Conservation (phyloP, 1,284 basidiomycete genomes). For the Boletus sp. region DNA sequence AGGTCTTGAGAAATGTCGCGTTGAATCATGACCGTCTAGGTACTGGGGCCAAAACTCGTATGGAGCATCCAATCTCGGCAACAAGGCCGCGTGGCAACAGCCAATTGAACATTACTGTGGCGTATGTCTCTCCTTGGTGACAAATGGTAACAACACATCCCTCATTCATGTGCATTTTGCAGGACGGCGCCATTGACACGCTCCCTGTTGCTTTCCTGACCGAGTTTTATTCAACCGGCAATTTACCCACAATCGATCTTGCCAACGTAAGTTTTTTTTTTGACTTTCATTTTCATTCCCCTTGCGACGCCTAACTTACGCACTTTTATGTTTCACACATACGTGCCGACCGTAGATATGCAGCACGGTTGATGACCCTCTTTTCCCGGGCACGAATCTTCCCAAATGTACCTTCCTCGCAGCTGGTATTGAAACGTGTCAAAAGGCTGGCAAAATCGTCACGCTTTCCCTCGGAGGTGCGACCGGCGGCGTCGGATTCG, state of each 20-base stretch:
- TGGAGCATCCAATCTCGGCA: constrained; percentile 22
- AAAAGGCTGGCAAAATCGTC: constrained; percentile 65
- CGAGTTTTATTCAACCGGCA: constrained; percentile 57
- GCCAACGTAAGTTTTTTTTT: constrained; percentile 52
- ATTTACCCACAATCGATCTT: constrained; percentile 61
- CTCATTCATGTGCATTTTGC: neutral
- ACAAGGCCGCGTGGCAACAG: constrained; percentile 32
- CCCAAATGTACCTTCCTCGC: constrained; percentile 60
- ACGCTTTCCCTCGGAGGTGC: constrained; percentile 69
- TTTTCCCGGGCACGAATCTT: constrained; percentile 59
- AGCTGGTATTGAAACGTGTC: constrained; percentile 60
- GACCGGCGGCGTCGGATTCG: constrained; percentile 54
- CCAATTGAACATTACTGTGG: constrained; percentile 35
- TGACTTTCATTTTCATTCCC: neutral
- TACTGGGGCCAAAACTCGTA: constrained; percentile 40
- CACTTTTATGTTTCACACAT: neutral
- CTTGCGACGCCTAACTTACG: neutral
- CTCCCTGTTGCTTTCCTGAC: constrained; percentile 65
- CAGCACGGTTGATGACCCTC: constrained; percentile 42
- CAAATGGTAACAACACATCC: neutral
- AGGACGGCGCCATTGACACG: constrained; percentile 33
- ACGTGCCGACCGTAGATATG: constrained; percentile 48
- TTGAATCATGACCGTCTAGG: constrained; percentile 11
- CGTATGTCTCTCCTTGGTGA: constrained; percentile 19
- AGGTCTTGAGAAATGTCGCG: neutral